Evolutionary conservation across 1,139 yeast species (phyloP).

Genomic region (Suhomyces wounanorum): DNA sequence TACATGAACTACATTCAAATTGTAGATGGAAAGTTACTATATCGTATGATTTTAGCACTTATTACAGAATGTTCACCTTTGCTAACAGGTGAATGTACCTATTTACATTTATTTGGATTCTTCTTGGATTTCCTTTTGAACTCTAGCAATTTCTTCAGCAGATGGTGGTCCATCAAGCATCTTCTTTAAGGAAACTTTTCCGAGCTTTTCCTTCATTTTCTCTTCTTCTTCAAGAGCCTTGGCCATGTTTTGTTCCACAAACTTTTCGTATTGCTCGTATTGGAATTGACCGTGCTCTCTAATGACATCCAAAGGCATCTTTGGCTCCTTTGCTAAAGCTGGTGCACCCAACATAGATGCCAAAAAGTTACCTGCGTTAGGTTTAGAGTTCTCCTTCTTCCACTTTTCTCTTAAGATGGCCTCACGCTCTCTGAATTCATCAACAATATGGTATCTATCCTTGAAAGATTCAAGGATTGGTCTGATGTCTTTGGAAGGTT

Average conservation of each 20-base stretch:
- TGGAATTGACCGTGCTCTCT: constrained; percentile 94
- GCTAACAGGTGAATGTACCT: neutral
- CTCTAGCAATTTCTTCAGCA: constrained; percentile 80
- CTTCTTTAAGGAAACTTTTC: constrained; percentile 80
- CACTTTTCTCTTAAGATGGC: constrained; percentile 65
- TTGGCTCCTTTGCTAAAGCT: constrained; percentile 56
- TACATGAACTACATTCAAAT: neutral
- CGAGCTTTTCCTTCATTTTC: constrained; percentile 77
- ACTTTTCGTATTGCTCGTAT: constrained; percentile 79
- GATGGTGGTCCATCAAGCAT: constrained; percentile 83
- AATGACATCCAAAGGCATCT: constrained; percentile 87
- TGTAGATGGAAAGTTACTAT: neutral
- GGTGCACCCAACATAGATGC: constrained; percentile 66
- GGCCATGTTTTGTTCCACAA: constrained; percentile 85
- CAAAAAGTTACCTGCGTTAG: constrained; percentile 53
- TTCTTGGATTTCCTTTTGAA: constrained; percentile 45
- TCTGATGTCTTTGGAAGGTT: constrained; percentile 86
- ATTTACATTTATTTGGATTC: constrained; percentile 9
- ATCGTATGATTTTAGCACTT: neutral
- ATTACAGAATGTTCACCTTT: neutral
- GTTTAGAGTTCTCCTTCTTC: constrained; percentile 61
- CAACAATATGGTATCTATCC: constrained; percentile 60
- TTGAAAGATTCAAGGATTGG: constrained; percentile 76
- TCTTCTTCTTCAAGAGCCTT: constrained; percentile 80
- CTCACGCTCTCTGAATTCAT: constrained; percentile 82